Base-by-base conservation (phyloP, 495 filamentous ascomycete species). In the Trichocladium antarcticum region DNA sequence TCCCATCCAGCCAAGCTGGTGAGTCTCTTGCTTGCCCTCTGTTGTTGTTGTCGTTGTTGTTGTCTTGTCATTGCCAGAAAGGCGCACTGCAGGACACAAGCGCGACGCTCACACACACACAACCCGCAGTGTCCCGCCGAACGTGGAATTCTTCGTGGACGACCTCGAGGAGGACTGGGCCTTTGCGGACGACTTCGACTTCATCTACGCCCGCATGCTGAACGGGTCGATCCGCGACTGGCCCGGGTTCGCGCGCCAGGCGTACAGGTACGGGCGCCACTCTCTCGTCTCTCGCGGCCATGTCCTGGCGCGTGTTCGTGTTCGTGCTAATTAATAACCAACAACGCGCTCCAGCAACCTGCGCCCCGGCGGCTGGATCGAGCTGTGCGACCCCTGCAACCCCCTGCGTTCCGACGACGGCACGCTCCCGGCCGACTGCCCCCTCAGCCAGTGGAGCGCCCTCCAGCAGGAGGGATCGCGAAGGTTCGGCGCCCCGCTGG, bases 121-220 rank as follows among this genome's bases (percentile, higher is more conserved):
- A 27, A 27, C 4, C 11, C n/a, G 52, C 34, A 59, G 71, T 17
- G 64, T 65, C n/a, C 68, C 76, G 2, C 68, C 73, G 1, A 80
- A 80, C 49, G 63, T 76, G 24, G 60, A 57, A 32, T 80, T 80
- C 57, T 72, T 78, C 50, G 64, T 79, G 41, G 72, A 73, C 49
- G 73, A 81, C 47, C 73, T 73, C n/a, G 67, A 73, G 34, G 54
- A 69, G 6, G 67, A 73, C 37, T 81, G 76, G 78, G 39, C 46
- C 42, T 55, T 36, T 16, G 34, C 21, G 14, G 24, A 27, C 10
- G 32, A n/a, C 11, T 50, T 56, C 37, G 53, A 59, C 37, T 55
- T 57, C 27, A 53, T 62, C 14, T 53, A 59, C 46, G 42, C 69
- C 5, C 70, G 77, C 14, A 52, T 64, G 5, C 51, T 79, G 34